Base-by-base conservation (phyloP, 768 basidiomycete species). In the Pholiota microspora region DNA sequence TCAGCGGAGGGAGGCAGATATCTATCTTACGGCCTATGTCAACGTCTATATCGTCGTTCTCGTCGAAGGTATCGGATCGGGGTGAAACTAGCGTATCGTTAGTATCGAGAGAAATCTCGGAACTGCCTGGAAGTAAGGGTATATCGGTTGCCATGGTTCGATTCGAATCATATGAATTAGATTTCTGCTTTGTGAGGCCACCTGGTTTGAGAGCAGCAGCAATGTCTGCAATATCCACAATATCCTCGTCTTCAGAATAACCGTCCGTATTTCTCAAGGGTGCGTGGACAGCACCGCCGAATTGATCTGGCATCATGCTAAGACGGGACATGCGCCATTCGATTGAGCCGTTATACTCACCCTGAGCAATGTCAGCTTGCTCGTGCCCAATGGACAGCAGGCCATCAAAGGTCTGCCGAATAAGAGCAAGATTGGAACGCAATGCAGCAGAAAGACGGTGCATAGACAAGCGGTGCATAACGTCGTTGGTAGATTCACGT, bases 301-400 rank as follows among this genome's bases (percentile, higher is more conserved):
- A 73, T 52, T 76, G 77, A 54, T 71, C 76, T 59, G 79, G 79
- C 61, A 82, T 80, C 64, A 78, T 73, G 61, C 87, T 88, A 42
- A 86, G 68, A 13, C 86, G 83, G 13, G 88, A 89, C 74, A 83
- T 80, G 18, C 89, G 78, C 85, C 86, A 86, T 53, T 89, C 86
- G 51, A 90, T 90, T 1, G 89, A 87, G 4, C 82, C 83, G 52
- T 77, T 82, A 69, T 90, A 89, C 55, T 88, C 86, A 50, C 80
- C 84, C 65, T 82, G 81, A 16, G 84, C 82, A 34, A 86, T 71
- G 12, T 86, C 82, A 2, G 82, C 85, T 68, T 92, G 89, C 51
- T 89, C 84, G 53, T 85, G 81, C 3, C 88, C 88, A 15, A 89
- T 67, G 0, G 77, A 70, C 24, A 88, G 69, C 21, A 92, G 73